Evolutionary conservation across 2,329 filamentous ascomycete genomes (phyloP).

Genomic region (Xylaria sp.): DNA sequence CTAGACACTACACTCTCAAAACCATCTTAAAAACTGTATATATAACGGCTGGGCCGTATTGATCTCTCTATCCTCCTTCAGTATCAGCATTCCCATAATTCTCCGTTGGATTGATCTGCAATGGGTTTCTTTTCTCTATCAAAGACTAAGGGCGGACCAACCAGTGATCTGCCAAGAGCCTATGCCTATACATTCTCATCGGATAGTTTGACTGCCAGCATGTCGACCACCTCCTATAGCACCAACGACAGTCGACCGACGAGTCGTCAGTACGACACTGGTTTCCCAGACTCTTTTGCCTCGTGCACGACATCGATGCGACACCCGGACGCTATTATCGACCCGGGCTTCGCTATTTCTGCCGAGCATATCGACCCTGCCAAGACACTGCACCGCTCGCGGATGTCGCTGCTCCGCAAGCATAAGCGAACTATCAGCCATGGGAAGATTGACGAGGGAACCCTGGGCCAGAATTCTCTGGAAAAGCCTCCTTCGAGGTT

Average conservation of each 20-base stretch:
- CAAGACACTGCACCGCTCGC: constrained; percentile 55
- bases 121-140: constrained; percentile 25
- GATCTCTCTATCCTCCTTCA: constrained; percentile 10
- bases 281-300: constrained; percentile 50
- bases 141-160: constrained; percentile 37
- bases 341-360: constrained; percentile 65
- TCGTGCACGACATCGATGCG: constrained; percentile 68
- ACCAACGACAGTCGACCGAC: constrained; percentile 44
- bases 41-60: constrained; percentile 21
- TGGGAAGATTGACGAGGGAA: constrained; percentile 55
- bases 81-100: constrained; percentile 3
- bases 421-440: constrained; percentile 60
- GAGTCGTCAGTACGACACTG: constrained; percentile 49
- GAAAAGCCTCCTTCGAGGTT: constrained; percentile 34
- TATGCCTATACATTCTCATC: constrained; percentile 31
- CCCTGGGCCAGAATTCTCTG: constrained; percentile 50
- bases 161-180: constrained; percentile 15
- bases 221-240: constrained; percentile 44
- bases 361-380: constrained; percentile 62
- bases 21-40: constrained; percentile 6
- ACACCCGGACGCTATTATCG: constrained; percentile 70
- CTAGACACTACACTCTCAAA: not conserved
- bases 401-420: constrained; percentile 59
- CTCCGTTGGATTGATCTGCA: not conserved
- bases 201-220: constrained; percentile 37